Conservation (phyloP, 208 protist genomes). For the Leishmania arabica region DNA sequence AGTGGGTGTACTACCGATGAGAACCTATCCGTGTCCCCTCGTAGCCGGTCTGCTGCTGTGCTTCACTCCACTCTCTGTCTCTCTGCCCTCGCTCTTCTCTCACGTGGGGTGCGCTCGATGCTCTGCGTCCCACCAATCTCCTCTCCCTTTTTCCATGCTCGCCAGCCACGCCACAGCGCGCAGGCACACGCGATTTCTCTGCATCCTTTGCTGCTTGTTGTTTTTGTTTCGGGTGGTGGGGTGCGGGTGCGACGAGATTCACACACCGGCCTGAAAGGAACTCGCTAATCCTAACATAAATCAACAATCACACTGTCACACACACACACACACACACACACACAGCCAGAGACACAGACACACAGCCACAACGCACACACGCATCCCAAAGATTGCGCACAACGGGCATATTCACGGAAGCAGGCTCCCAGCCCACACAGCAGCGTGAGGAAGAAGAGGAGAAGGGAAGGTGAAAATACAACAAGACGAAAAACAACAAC, state of each 20-base stretch:
- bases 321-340: neutral
- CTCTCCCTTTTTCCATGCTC: neutral
- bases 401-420: neutral
- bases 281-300: neutral
- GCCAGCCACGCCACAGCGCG: neutral
- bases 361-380: neutral
- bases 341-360: too few relatives aligned
- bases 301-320: neutral
- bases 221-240: neutral
- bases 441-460: neutral
- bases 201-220: neutral
- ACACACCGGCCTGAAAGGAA: neutral
- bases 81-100: neutral
- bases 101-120: neutral
- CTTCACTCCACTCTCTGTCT: neutral
- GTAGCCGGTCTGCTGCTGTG: neutral
- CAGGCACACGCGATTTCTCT: neutral
- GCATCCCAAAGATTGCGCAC: neutral
- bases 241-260: neutral
- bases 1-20: neutral
- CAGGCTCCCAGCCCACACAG: too few relatives aligned
- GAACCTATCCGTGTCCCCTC: neutral
- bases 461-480: neutral
- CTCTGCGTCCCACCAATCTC: neutral
- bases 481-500: too few relatives aligned